Evolutionary conservation across 2,329 filamentous ascomycete genomes (phyloP), one percentile per base, ranked within the genome.

Genomic region (Mycosphaerella sp.): DNA sequence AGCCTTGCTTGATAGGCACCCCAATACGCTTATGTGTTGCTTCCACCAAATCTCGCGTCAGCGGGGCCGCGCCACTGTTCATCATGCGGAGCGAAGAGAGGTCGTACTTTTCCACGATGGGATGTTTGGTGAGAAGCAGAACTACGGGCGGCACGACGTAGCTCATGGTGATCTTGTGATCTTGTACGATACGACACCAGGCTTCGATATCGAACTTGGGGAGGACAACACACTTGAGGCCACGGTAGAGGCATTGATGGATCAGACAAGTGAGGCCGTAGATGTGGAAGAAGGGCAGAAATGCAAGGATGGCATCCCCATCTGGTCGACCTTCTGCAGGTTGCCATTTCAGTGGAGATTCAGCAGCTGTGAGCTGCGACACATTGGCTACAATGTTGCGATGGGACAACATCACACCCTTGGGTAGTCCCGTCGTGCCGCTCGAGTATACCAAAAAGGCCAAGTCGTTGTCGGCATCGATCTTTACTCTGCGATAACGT

Each of bases 241-340:
- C 89, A 29, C 76, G 74, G 69, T 83, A 83, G 12, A 89, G 70
- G 38, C 82, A 75, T 65, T 84, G 78, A 58, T 93, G 82, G 42
- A 95, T 76, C 40, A 90, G 79, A 63, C 81, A 85, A 9, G 82
- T 87, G 26, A 95, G 78, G 8, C 86, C 86, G 66, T 95, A 95
- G 59, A 95, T 91, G 68, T 95, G 90, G 73, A 90, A 95, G 69
- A 95, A 93, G 0, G 91, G 90, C 12, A 95, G 71, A 57, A 95
- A 85, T 0, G 87, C 87, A 5, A 95, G 71, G 34, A 92, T 74
- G 52, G 80, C 81, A 66, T 95, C 90, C 7, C 82, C 82, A 65
- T 81, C 80, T 1, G 75, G 66, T 65, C 1, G 81, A 78, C 59
- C 61, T 48, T 74, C 59, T 64, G 67, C 51, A 68, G 64, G 72